A percentile compares a stretch with the other conserved stretches of the same genome.
Conservation (phyloP, 177 flowering plant species). For the Vitis hybrid region DNA sequence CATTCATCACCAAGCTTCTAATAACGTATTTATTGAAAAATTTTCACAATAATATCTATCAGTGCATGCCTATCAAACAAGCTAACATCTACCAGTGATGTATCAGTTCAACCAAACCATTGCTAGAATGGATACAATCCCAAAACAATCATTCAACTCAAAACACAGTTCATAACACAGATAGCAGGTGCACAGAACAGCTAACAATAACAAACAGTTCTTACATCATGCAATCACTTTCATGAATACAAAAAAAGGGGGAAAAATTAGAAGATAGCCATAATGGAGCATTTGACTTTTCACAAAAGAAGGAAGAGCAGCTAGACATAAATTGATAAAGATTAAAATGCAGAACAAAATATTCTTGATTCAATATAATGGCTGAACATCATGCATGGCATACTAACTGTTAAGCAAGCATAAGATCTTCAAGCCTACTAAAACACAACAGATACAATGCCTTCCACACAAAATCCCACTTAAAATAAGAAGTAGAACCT, state of each 20-base stretch:
- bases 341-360: not conserved
- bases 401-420: not conserved
- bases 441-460: constrained; percentile 5
- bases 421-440: constrained; percentile 2
- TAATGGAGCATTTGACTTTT: not conserved
- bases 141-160: not conserved
- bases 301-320: not conserved
- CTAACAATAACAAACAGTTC: not conserved
- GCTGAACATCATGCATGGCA: not conserved
- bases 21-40: too few relatives aligned
- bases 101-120: not conserved
- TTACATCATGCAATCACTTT: not conserved
- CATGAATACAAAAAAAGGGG: not conserved
- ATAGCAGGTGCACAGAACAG: not conserved
- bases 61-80: too few relatives aligned
- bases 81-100: not conserved
- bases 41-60: too few relatives aligned
- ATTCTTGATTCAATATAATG: not conserved
- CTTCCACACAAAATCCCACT: not conserved
- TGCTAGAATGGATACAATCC: not conserved
- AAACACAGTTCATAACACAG: not conserved
- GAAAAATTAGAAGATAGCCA: not conserved
- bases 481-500: constrained; percentile 10
- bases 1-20: too few relatives aligned
- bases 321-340: not conserved